Conservation (phyloP, 345 rosid species). For the Zanthoxylum bungeanum region DNA sequence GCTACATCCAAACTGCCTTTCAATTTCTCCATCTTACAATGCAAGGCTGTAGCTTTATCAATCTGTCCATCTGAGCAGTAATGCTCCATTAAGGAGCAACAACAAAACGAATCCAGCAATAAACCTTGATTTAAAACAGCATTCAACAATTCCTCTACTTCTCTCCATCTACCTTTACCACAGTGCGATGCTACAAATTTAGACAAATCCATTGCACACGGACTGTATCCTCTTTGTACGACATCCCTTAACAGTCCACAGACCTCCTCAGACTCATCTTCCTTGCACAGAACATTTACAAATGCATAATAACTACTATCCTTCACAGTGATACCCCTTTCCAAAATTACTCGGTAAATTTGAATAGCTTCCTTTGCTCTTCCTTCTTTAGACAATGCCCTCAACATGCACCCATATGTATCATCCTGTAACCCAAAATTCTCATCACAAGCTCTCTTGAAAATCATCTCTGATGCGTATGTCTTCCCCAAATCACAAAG, state of each 20-base stretch:
- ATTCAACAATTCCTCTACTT: constrained; percentile 53
- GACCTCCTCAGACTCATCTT: constrained; percentile 33
- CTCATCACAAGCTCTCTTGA: constrained; percentile 39
- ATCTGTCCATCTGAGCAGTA: constrained; percentile 46
- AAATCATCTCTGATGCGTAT: constrained; percentile 55
- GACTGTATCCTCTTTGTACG: constrained; percentile 43
- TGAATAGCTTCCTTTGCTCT: constrained; percentile 50
- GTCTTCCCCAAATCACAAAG: constrained; percentile 55
- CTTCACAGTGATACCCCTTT: constrained; percentile 31
- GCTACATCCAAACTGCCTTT: constrained; percentile 44
- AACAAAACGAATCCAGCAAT: constrained; percentile 41
- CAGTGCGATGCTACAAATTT: constrained; percentile 41
- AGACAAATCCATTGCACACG: constrained; percentile 40
- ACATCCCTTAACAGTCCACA: constrained; percentile 41
- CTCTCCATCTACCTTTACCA: constrained; percentile 40
- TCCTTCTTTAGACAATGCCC: constrained; percentile 39
- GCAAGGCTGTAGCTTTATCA: constrained; percentile 51
- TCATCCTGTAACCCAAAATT: constrained; percentile 29
- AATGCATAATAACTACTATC: constrained; percentile 44
- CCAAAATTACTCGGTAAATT: constrained; percentile 31
- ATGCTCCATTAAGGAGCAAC: constrained; percentile 43
- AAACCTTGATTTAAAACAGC: constrained; percentile 47
- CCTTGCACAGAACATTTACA: constrained; percentile 43
- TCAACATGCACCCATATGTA: constrained; percentile 54
- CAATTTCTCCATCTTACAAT: constrained; percentile 42